These are phyloP conservation scores for Botrytis cinerea DNA, from an alignment of 2,329 filamentous ascomycete species.

Conservation along the genomic window DNA sequence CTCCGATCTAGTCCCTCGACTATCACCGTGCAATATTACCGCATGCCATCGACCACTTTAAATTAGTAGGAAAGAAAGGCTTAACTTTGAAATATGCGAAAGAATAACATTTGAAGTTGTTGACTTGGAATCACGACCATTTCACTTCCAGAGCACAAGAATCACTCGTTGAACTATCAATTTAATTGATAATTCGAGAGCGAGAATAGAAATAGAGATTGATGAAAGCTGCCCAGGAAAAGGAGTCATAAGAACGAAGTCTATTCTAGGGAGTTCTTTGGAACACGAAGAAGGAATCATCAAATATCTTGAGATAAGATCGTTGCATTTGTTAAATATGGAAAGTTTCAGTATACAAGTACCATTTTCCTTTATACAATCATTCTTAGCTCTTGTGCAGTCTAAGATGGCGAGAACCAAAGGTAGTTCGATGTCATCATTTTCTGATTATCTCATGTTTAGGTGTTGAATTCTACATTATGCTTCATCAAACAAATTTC, in stretches of 20 bases:
- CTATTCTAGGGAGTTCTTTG: not conserved
- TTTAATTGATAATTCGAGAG: not conserved
- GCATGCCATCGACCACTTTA: not conserved
- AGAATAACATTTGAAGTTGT: not conserved
- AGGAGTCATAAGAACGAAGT: fast-evolving
- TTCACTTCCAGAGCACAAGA: fast-evolving
- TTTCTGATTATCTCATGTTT: not conserved
- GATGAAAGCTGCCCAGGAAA: not conserved
- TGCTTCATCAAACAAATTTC: not conserved
- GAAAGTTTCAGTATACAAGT: not conserved
- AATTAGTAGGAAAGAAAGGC: not conserved
- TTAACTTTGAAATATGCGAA: not conserved
- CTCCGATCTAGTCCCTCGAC: not conserved
- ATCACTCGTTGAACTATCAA: not conserved
- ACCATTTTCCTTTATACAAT: not conserved
- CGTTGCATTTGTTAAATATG: not conserved
- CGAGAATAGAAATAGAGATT: not conserved
- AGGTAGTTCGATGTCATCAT: not conserved
- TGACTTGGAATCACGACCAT: not conserved
- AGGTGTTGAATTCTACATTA: not conserved
- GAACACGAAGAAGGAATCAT: not conserved
- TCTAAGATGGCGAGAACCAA: not conserved
- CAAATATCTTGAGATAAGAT: fast-evolving
- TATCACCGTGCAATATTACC: not conserved
- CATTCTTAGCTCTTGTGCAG: too few relatives aligned